A percentile compares a stretch with the other conserved stretches of the same genome.
Evolutionary conservation across 768 basidiomycete genomes (phyloP).

Genomic region (Lactifluus hygrophoroides): DNA sequence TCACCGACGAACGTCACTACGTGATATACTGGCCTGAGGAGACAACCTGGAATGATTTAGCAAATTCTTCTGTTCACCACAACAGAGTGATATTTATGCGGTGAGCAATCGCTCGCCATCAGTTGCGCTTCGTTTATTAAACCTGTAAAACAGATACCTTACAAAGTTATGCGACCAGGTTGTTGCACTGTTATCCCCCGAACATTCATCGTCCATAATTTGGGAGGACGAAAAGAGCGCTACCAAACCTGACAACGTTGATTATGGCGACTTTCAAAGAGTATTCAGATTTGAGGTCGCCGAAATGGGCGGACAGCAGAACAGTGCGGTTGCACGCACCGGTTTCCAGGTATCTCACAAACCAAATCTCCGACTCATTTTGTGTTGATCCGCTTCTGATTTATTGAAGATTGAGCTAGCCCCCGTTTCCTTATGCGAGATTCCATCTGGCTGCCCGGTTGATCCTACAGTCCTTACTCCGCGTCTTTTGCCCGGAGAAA

Average conservation of each 20-base stretch:
- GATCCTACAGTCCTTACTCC: no score
- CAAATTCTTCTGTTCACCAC: conserved; percentile 34
- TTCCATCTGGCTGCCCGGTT: no score
- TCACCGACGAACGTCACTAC: conserved; percentile 27
- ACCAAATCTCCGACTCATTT: not conserved
- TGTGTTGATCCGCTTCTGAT: not conserved
- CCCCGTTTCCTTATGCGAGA: no score
- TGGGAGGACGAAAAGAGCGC: conserved; percentile 31
- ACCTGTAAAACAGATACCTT: not conserved
- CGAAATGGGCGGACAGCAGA: conserved; percentile 47
- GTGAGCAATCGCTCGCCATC: conserved; percentile 25
- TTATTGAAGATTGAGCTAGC: not conserved
- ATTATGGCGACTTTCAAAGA: conserved; percentile 37
- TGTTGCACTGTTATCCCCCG: conserved; percentile 39
- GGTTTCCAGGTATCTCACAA: conserved; percentile 44
- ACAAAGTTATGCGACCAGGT: conserved; percentile 42
- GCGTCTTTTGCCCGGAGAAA: no score
- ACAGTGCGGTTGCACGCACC: conserved; percentile 33
- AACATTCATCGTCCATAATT: conserved; percentile 37
- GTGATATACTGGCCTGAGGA: conserved; percentile 27
- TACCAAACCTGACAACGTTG: conserved; percentile 27
- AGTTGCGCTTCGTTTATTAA: not conserved
- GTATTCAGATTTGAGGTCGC: conserved; percentile 46
- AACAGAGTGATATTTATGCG: conserved; percentile 57
- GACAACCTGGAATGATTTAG: conserved; percentile 46